Percentiles rank a stretch among this genome's conserved stretches.
These are phyloP conservation scores for Thraustochytrium striatum DNA, from an alignment of 352 stramenopile genomes.

Conservation along the genomic window DNA sequence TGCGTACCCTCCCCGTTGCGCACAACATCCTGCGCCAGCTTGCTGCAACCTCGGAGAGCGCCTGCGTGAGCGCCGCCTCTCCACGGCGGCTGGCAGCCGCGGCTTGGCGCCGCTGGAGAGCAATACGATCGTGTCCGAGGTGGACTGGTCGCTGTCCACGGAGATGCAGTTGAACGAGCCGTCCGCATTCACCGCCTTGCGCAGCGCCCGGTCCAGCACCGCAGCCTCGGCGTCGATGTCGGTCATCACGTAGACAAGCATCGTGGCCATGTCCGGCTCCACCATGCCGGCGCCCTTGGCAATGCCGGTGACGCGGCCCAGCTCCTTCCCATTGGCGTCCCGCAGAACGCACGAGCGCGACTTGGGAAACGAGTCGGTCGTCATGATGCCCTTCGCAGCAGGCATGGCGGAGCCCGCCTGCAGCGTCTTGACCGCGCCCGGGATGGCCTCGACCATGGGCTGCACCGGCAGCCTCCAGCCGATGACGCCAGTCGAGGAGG, in stretches of 20 bases:
- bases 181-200: constrained; percentile 64
- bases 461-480: constrained; percentile 94
- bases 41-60: constrained; percentile 82
- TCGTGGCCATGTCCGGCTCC: constrained; percentile 93
- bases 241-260: constrained; percentile 82
- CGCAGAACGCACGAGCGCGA: constrained; percentile 62
- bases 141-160: constrained; percentile 96
- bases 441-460: constrained; percentile 71
- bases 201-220: constrained; percentile 69
- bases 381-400: constrained; percentile 93
- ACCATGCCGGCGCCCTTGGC: constrained; percentile 98
- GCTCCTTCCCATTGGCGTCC: constrained; percentile 49
- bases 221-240: constrained; percentile 75
- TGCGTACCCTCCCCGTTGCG: constrained; percentile 95
- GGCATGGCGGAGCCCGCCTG: constrained; percentile 86
- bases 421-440: constrained; percentile 72
- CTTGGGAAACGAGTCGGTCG: constrained; percentile 80
- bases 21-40: constrained; percentile 92
- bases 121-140: constrained; percentile 91
- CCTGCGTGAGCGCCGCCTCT: constrained; percentile 57
- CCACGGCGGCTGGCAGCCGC: constrained; percentile 62
- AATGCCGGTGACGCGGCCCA: constrained; percentile 85
- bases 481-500: constrained; percentile 94
- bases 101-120: constrained; percentile 79
- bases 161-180: constrained; percentile 87